Evolutionary conservation across 257 asterid species (phyloP), one percentile per base, ranked within the genome.

Genomic region (Salvia hispanica): DNA sequence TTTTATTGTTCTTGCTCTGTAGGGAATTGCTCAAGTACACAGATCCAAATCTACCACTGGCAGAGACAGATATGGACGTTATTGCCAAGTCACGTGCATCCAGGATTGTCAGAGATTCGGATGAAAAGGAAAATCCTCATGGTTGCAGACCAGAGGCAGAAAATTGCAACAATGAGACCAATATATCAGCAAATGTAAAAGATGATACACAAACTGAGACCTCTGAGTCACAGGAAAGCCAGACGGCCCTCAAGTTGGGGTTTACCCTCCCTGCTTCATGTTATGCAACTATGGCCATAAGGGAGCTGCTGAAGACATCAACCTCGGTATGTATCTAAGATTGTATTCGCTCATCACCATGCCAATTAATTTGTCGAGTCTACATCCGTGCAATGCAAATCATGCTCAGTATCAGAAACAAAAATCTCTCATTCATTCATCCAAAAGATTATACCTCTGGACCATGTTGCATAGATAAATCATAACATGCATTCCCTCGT

Each of bases 211-310:
- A 80, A 71, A 42, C 43, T 61, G 73, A 73, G 75, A 79, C 75
- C 78, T 67, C 81, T 34, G 58, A 72, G 67, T 55, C 76, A 51
- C 69, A 56, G 54, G 87, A 75, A 76, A 77, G 58, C 67, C 91
- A 84, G 65, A 81, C 48, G 71, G 99, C 97, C 72, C 92, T 94
- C 69, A 87, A 84, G 83, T 71, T 94, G 88, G 78, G 89, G 81
- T 91, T 94, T 76, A 94, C 88, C 61, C 90, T 94, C 57, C 95
- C 97, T 63, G 59, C 99, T 72, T 94, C 99, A 80, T 85, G 86
- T 77, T 94, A 94, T 74, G 99, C 99, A 73, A 94, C 99, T 68
- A 94, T 94, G 97, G 99, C 99, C 66, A 84, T 94, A 76, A 84
- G 99, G 83, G 99, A 94, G 82, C 87, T 94, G 69, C 85, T 91